Base-by-base conservation (phyloP, 2,329 filamentous ascomycete genomes). In the Phaeosphaeria sp. region DNA sequence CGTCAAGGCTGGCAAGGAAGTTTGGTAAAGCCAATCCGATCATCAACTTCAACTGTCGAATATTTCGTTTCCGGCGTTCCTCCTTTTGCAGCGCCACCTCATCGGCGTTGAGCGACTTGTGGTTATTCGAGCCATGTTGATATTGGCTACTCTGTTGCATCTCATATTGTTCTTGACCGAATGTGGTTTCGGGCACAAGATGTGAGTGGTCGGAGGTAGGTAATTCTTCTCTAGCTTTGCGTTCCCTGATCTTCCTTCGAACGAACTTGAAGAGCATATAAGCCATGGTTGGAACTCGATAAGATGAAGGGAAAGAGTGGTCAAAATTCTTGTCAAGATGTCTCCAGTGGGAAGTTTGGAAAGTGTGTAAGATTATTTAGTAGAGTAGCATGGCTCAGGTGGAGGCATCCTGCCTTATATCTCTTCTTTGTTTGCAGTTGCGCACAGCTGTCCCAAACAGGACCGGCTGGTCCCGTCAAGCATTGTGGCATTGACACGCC, bases 1-100 rank as follows among this genome's bases (percentile, higher is more conserved):
- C 78, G 69, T 91, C 88, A 1, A 91, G 79, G 2, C 86, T 83
- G 56, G 88, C 84, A 0, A 90, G 79, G 8, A 86, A 82, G 66
- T 86, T 90, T 0, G 88, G 88, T 2, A 86, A 75, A 6, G 86
- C 72, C 0, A 91, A 78, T 2, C 87, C 86, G 1, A 83, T 57
- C 40, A 89, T 82, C 11, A 90, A 71, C 66, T 85, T 89, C 80
- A 80, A 85, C 50, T 87, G 80, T 66, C 89, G 82, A 45, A 74
- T 75, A n/a, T 73, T 59, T 48, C 56, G 57, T 50, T 45, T 60
- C n/a, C 57, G 61, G 11, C 53, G 49, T 11, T 66, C 59, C 24
- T 56, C 49, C 27, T 64, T 66, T 20, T 55, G 56, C 45, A 49
- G 57, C 54, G 56, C 50, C 20, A 55, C 44, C 46, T 68, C 56